Conservation (phyloP, 2,329 filamentous ascomycete species). For the Blastomyces emzantsi region DNA sequence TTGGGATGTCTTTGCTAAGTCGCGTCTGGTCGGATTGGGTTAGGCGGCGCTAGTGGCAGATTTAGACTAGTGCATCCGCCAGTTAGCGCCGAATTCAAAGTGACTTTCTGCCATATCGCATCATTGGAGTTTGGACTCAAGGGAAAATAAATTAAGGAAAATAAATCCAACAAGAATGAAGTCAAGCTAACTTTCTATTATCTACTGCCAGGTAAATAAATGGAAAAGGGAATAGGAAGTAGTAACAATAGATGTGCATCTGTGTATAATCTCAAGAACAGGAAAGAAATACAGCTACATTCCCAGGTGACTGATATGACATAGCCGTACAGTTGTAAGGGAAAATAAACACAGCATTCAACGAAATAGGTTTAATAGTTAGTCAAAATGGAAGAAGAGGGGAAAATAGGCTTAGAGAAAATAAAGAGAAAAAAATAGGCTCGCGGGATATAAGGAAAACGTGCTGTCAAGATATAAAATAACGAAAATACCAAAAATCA, state of each 20-base stretch:
- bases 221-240: not conserved
- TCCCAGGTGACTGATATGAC: not conserved
- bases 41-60: not conserved
- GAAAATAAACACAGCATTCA: not conserved
- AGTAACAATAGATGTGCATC: not conserved
- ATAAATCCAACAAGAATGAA: too few relatives aligned
- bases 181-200: not conserved
- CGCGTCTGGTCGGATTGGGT: not conserved
- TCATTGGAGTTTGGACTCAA: too few relatives aligned
- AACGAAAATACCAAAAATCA: not conserved
- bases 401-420: not conserved
- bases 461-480: not conserved
- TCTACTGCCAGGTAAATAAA: not conserved
- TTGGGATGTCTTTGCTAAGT: not conserved
- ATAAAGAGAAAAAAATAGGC: not conserved
- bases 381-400: not conserved
- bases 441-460: not conserved
- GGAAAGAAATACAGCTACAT: not conserved
- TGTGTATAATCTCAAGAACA: not conserved
- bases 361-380: not conserved
- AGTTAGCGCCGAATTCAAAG: not conserved
- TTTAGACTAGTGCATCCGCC: not conserved
- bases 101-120: too few relatives aligned
- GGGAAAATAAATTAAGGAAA: too few relatives aligned
- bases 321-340: not conserved